A percentile compares a stretch with the other conserved stretches of the same genome.
phyloP scores from a whole-genome alignment of 2,329 filamentous ascomycete species.

The Rachicladosporium sp. region DNA sequence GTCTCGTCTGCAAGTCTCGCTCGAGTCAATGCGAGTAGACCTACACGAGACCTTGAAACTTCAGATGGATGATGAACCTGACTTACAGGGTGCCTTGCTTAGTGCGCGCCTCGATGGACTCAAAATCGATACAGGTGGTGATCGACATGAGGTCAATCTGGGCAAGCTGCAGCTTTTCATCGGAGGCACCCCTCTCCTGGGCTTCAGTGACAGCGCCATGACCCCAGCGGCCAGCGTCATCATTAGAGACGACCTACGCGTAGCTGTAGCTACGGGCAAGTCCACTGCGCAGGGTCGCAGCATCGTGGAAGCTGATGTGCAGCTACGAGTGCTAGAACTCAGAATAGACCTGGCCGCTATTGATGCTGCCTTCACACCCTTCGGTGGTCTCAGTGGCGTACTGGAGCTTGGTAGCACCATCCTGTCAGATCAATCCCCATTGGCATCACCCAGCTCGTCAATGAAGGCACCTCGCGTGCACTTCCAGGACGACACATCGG shows the following conservation, averaged over 20 bases:
- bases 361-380: slow-evolving; percentile 54
- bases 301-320: slow-evolving; percentile 42
- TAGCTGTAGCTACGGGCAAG: slow-evolving; percentile 8
- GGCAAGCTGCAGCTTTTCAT: slow-evolving; percentile 5
- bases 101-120: background rate
- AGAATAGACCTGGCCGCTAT: slow-evolving; percentile 66
- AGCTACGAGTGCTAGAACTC: slow-evolving; percentile 64
- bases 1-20: too few species aligned
- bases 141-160: slow-evolving; percentile 1
- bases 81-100: background rate
- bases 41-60: too few species aligned
- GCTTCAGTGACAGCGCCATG: slow-evolving; percentile 10
- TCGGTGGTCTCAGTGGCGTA: slow-evolving; percentile 84
- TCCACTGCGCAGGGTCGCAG: slow-evolving; percentile 10
- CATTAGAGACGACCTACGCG: slow-evolving; percentile 1
- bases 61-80: too few species aligned
- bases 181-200: slow-evolving; percentile 14
- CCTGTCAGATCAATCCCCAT: slow-evolving; percentile 53
- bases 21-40: too few species aligned
- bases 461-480: slow-evolving; percentile 39
- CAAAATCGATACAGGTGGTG: background rate
- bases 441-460: slow-evolving; percentile 23
- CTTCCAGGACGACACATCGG: slow-evolving; percentile 36
- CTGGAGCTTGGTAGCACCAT: slow-evolving; percentile 80
- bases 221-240: slow-evolving; percentile 2